phyloP scores from a whole-genome alignment of 495 filamentous ascomycete species.

The Penicillium lividum region DNA sequence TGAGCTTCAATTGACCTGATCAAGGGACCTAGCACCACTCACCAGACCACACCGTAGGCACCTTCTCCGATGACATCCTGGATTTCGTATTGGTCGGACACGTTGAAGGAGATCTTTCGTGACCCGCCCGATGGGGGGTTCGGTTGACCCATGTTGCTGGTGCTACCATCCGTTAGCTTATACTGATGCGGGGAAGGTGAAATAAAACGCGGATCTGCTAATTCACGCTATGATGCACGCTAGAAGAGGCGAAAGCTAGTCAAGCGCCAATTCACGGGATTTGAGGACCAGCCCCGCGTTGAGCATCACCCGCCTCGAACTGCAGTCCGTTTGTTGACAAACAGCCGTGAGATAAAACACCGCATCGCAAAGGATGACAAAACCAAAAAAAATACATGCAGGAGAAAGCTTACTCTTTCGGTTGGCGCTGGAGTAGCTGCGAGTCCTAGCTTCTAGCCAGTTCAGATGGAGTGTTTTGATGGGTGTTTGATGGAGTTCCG shows the following conservation, averaged over 20 bases:
- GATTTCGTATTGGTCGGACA: conserved; percentile 99
- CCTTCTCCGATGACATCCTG: conserved; percentile 99
- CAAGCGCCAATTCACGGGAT: neutral
- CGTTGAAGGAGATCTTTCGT: conserved; percentile 99
- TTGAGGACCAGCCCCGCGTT: neutral
- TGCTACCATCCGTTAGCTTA: conserved; percentile 11
- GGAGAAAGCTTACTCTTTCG: neutral
- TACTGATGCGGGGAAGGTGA: neutral
- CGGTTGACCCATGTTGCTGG: conserved; percentile 49
- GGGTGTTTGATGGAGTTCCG: neutral
- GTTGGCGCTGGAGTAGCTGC: neutral
- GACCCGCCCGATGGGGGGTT: conserved; percentile 57
- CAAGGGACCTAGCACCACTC: conserved; percentile 33
- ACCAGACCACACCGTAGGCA: conserved; percentile 99
- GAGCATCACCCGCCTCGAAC: neutral
- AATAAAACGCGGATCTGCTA: neutral
- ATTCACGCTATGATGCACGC: neutral
- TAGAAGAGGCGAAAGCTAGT: neutral
- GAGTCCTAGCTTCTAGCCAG: neutral
- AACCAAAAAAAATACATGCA: neutral
- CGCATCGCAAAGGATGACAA: neutral
- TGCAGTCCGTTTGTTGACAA: neutral
- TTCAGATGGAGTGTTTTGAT: neutral
- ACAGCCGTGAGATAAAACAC: neutral
- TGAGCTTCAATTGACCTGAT: conserved; percentile 14